phyloP scores from a whole-genome alignment of 1,139 yeast species.

The Suzukiozyma palmioleophila region DNA sequence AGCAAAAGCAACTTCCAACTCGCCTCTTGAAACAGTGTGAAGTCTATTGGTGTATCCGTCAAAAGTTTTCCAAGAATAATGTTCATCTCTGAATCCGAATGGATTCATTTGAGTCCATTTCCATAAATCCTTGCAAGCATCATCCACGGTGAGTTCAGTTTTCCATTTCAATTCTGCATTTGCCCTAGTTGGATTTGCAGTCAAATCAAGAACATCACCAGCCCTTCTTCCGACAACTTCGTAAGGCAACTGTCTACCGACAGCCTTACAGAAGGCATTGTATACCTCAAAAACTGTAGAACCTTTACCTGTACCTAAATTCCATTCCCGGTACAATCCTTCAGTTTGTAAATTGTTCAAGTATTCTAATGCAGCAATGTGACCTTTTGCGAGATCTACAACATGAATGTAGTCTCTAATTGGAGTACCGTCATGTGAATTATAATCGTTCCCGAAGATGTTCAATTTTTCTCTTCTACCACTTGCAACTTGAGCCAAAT shows the following conservation, averaged over 20 bases:
- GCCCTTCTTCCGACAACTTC: constrained; percentile 63
- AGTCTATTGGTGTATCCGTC: constrained; percentile 31
- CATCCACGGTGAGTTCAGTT: constrained; percentile 52
- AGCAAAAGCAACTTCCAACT: constrained; percentile 40
- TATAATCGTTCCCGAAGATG: constrained; percentile 67
- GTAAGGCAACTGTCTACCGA: constrained; percentile 63
- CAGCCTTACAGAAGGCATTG: constrained; percentile 62
- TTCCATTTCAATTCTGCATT: constrained; percentile 62
- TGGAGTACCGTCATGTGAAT: constrained; percentile 75
- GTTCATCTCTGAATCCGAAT: constrained; percentile 48
- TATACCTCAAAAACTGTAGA: constrained; percentile 73
- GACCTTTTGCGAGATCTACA: constrained; percentile 78
- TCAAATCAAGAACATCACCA: constrained; percentile 77
- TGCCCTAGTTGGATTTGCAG: constrained; percentile 70
- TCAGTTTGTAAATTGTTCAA: constrained; percentile 37
- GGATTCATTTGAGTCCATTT: constrained; percentile 73
- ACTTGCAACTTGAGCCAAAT: constrained; percentile 72
- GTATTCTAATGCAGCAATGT: constrained; percentile 64
- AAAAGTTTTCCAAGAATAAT: constrained; percentile 32
- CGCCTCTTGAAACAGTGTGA: constrained; percentile 32
- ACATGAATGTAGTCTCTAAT: constrained; percentile 82
- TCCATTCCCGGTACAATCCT: constrained; percentile 74
- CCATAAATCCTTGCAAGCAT: constrained; percentile 75
- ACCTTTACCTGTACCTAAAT: constrained; percentile 78
- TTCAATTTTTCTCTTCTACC: constrained; percentile 64